phyloP scores from a whole-genome alignment of 352 stramenopile genomes.

The Phytophthora uliginosa region DNA sequence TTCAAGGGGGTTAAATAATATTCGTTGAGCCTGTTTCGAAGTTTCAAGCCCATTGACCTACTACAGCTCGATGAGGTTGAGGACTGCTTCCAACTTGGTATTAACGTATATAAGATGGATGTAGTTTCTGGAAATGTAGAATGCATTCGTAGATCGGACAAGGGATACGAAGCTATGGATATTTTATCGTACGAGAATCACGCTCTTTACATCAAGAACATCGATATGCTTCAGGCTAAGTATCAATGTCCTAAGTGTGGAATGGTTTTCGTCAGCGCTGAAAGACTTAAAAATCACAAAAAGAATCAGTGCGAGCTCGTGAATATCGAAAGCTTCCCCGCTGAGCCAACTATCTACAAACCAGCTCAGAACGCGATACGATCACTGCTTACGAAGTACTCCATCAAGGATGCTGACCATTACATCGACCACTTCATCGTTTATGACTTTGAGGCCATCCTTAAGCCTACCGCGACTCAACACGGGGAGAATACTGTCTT shows the following conservation, averaged over 20 bases:
- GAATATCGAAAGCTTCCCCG: no score
- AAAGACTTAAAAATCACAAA: slow-evolving; percentile 10
- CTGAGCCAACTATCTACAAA: no score
- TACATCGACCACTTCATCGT: slow-evolving; percentile 19
- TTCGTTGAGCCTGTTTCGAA: not conserved
- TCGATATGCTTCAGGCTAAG: not conserved
- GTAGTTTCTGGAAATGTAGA: not conserved
- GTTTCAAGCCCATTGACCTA: slow-evolving; percentile 16
- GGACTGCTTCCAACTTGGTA: not conserved
- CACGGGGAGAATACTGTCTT: slow-evolving; percentile 5
- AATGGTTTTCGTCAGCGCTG: not conserved
- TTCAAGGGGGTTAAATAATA: slow-evolving; percentile 11
- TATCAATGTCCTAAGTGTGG: slow-evolving; percentile 17
- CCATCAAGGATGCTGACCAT: slow-evolving; percentile 9
- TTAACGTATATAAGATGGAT: slow-evolving; percentile 15
- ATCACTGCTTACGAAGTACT: slow-evolving; percentile 23
- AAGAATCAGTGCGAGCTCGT: no score
- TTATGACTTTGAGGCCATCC: slow-evolving; percentile 17
- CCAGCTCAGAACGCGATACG: slow-evolving; percentile 13
- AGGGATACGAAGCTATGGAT: no score
- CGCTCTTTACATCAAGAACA: no score
- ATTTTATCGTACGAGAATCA: no score
- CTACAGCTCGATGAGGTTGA: slow-evolving; percentile 17
- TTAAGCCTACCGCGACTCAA: not conserved
- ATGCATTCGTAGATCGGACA: no score